phyloP scores from a whole-genome alignment of 208 protist species.

The Leishmania amazonensis region DNA sequence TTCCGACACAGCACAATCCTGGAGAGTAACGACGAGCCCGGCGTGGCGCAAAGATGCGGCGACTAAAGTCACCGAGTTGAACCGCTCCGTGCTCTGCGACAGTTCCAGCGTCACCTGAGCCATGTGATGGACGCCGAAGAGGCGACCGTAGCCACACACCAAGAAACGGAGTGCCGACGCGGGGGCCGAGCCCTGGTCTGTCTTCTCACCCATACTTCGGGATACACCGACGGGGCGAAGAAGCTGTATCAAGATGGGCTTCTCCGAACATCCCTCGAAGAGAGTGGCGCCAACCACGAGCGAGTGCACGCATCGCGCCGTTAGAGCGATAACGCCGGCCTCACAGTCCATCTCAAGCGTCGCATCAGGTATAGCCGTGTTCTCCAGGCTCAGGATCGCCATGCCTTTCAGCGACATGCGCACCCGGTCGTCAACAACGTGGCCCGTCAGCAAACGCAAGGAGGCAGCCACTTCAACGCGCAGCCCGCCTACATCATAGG shows the following conservation, averaged over 20 bases:
- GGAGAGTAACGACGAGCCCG: constrained; percentile 31
- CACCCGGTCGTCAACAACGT: not conserved
- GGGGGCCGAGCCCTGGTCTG: not conserved
- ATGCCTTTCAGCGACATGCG: constrained; percentile 13
- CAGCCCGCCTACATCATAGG: constrained; percentile 6
- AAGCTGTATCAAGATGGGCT: constrained; percentile 18
- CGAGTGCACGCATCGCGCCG: constrained; percentile 15
- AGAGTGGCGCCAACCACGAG: constrained; percentile 15
- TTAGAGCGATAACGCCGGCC: not conserved
- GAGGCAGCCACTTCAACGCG: constrained; percentile 16
- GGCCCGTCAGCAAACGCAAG: not conserved
- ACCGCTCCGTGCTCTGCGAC: constrained; percentile 4
- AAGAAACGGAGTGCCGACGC: constrained; percentile 9
- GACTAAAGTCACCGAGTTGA: constrained; percentile 15
- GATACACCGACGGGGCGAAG: not conserved
- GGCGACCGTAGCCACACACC: not conserved
- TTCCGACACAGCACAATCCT: constrained; percentile 36
- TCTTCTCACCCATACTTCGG: not conserved
- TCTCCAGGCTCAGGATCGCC: constrained; percentile 22
- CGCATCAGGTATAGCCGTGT: constrained; percentile 22
- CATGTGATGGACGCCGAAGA: constrained; percentile 12
- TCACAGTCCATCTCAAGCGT: constrained; percentile 15
- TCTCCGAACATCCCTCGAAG: constrained; percentile 13
- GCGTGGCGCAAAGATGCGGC: constrained; percentile 17
- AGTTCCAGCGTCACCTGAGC: constrained; percentile 29